Conservation (phyloP, 805 yeast species). For the Kodamaea kaohsiungensis region DNA sequence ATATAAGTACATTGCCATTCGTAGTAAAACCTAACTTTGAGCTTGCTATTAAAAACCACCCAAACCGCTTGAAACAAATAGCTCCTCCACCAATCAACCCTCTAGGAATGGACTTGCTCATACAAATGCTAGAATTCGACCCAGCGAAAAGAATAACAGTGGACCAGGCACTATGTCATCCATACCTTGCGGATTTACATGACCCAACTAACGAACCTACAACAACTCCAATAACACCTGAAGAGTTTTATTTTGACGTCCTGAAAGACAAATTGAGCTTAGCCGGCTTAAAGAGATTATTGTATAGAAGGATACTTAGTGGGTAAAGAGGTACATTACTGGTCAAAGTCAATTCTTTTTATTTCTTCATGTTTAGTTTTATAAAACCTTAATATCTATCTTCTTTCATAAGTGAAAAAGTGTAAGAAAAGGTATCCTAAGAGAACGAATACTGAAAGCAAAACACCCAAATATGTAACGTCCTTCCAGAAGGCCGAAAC, state of each 20-base stretch:
- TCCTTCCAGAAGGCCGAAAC: conserved; percentile 76
- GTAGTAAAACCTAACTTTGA: conserved; percentile 19
- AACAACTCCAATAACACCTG: conserved; percentile 21
- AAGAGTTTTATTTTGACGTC: conserved; percentile 31
- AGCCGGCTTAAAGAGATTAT: conserved; percentile 10
- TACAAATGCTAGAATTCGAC: conserved; percentile 60
- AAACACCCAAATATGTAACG: conserved; percentile 55
- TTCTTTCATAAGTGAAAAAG: conserved; percentile 69
- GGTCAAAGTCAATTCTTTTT: too few species aligned
- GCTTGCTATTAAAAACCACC: conserved; percentile 21
- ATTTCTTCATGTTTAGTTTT: background rate
- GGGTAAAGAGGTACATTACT: too few species aligned
- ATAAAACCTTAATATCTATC: conserved; percentile 23
- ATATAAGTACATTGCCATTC: conserved; percentile 27
- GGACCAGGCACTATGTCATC: conserved; percentile 73
- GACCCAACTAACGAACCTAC: conserved; percentile 32
- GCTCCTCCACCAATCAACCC: conserved; percentile 22
- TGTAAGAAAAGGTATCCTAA: conserved; percentile 78
- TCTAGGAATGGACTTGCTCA: conserved; percentile 26
- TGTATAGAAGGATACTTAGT: conserved; percentile 11
- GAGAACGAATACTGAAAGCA: conserved; percentile 58
- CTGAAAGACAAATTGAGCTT: conserved; percentile 12
- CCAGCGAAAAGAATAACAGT: conserved; percentile 75
- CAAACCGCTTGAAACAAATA: conserved; percentile 17
- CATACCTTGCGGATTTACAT: conserved; percentile 78